Evolutionary conservation across 768 basidiomycete genomes (phyloP).

Genomic region (Antrodiella citrinella): DNA sequence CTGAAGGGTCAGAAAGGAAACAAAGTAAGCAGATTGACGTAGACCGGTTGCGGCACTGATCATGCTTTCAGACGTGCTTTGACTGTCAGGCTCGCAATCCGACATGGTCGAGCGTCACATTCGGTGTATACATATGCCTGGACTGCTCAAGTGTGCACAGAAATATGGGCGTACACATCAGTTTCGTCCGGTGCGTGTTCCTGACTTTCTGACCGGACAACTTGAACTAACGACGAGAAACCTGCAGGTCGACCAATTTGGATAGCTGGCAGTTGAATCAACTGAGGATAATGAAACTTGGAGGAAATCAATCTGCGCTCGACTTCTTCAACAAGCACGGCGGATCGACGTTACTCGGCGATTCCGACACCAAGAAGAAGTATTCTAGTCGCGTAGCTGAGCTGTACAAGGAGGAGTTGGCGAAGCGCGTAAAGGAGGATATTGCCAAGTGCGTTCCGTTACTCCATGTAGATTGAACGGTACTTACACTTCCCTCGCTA

Average conservation of each 20-base stretch:
- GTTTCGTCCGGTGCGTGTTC: constrained; percentile 77
- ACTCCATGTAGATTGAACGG: neutral
- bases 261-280: constrained; percentile 91
- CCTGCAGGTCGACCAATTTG: constrained; percentile 82
- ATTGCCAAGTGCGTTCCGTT: constrained; percentile 40
- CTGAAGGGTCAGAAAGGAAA: constrained; percentile 83
- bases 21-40: constrained; percentile 40
- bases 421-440: constrained; percentile 74
- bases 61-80: constrained; percentile 63
- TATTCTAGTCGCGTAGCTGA: constrained; percentile 81
- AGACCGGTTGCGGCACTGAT: constrained; percentile 1
- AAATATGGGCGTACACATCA: constrained; percentile 97
- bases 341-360: constrained; percentile 56
- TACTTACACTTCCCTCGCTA: constrained; percentile 23
- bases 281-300: constrained; percentile 93
- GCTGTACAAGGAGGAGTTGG: constrained; percentile 89
- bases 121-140: constrained; percentile 93
- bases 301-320: constrained; percentile 79
- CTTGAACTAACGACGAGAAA: constrained; percentile 1
- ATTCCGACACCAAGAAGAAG: constrained; percentile 80
- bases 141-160: constrained; percentile 94
- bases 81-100: constrained; percentile 95
- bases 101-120: constrained; percentile 96
- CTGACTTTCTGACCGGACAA: neutral
- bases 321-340: constrained; percentile 92